Evolutionary conservation across 805 yeast genomes (phyloP), one percentile per base, ranked within the genome.

Genomic region (Nakazawaea siamensis): DNA sequence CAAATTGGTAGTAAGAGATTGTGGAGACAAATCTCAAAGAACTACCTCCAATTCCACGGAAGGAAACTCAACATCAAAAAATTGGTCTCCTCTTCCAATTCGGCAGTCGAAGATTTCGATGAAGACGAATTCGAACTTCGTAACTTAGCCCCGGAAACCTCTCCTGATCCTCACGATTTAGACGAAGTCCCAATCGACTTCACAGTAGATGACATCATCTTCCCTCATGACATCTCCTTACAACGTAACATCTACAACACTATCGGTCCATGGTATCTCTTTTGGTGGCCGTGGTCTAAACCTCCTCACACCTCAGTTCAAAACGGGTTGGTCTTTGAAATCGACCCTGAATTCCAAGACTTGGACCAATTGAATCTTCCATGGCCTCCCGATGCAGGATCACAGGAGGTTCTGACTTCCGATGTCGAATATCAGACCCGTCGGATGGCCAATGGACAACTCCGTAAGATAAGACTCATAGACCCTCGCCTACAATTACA

Each of bases 331-430:
- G 48, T 48, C 1, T 87, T 76, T 42, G 56, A 55, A 5, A 76
- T 69, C 40, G 73, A 73, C 43, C 31, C 35, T 5, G 84, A 78
- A 29, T 55, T 62, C 23, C 51, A 68, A 13, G 68, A 62, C 33
- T 73, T 70, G 37, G 82, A 79, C 46, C 70, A 81, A 40, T 56
- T 80, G 34, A 70, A 73, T 1, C 58, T 80, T 26, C 92, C 95
- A 2, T 90, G 97, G 95, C 98, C 98, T 1, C 94, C 95, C 1
- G 94, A 86, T 57, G 87, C 85, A 5, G 77, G 77, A 1, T 63
- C 68, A 45, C 66, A 60, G 33, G 46, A 39, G 4, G 41, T 47
- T 1, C 20, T 31, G 18, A 1, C 28, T 18, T 6, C 30, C 18
- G 13, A 36, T 31, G 24, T 31, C 19, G 19, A 48, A 41, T 31